A percentile compares a stretch with the other conserved stretches of the same genome.
Conservation (phyloP, 768 basidiomycete species). For the Hericium rajendrae region DNA sequence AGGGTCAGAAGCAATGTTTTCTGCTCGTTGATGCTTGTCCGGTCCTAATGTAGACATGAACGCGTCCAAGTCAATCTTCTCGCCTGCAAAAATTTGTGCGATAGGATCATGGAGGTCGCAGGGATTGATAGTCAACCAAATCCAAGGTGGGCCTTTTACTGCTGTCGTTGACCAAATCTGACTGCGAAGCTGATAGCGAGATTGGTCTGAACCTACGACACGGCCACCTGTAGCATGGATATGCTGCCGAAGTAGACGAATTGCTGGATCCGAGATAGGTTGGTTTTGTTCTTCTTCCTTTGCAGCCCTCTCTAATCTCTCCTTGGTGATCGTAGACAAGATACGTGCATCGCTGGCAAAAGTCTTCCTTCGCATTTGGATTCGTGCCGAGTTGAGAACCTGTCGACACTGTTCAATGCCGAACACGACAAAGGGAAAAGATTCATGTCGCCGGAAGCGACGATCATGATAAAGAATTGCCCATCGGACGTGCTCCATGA, state of each 20-base stretch:
- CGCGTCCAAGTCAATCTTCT: slow-evolving; percentile 32
- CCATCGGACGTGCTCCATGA: slow-evolving; percentile 22
- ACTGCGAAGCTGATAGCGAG: slow-evolving; percentile 14
- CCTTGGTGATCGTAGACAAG: slow-evolving; percentile 18
- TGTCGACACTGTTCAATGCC: slow-evolving; percentile 22
- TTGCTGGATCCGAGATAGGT: slow-evolving; percentile 4
- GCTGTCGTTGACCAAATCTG: slow-evolving; percentile 30
- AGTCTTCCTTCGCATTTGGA: slow-evolving; percentile 24
- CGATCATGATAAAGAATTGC: slow-evolving; percentile 21
- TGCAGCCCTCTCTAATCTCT: slow-evolving; percentile 23
- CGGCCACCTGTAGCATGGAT: slow-evolving; percentile 11
- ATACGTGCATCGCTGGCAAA: slow-evolving; percentile 17
- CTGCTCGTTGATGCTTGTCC: slow-evolving; percentile 7
- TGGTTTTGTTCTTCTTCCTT: slow-evolving; percentile 22
- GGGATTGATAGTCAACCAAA: slow-evolving; percentile 39
- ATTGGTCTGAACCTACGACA: slow-evolving; percentile 13
- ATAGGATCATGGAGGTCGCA: slow-evolving; percentile 33
- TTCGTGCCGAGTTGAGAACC: slow-evolving; percentile 17
- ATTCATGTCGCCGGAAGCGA: slow-evolving; percentile 23
- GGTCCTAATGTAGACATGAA: slow-evolving; percentile 24
- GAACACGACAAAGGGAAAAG: slow-evolving; percentile 25
- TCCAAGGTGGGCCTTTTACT: slow-evolving; percentile 19
- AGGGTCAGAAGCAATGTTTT: slow-evolving; percentile 28
- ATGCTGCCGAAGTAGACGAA: slow-evolving; percentile 5
- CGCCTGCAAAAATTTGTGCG: slow-evolving; percentile 33